Percentiles rank a stretch among this genome's conserved stretches.
Evolutionary conservation across 2,329 filamentous ascomycete genomes (phyloP).

Genomic region (Colletotrichum sidae): DNA sequence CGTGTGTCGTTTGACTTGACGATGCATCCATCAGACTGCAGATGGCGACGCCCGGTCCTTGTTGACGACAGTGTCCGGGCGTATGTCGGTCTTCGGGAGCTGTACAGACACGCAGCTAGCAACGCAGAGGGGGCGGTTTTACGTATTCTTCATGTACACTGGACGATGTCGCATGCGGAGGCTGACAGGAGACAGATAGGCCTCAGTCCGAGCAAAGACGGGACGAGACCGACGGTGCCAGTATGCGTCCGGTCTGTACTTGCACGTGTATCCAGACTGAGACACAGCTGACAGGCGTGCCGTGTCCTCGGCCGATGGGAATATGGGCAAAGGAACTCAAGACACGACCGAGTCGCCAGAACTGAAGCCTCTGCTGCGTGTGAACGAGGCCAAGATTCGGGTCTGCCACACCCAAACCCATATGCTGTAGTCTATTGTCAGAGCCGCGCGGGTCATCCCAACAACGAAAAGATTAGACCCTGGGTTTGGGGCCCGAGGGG

Average conservation of each 20-base stretch:
- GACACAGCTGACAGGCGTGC: slow-evolving; percentile 10
- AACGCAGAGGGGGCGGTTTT: too few relatives aligned
- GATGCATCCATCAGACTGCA: too few relatives aligned
- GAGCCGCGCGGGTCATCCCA: slow-evolving; percentile 7
- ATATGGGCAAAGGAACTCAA: slow-evolving; percentile 10
- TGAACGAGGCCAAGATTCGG: too few relatives aligned
- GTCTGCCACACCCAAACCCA: slow-evolving; percentile 16
- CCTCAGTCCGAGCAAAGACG: slow-evolving; percentile 2
- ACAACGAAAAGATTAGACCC: not conserved
- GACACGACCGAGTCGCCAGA: too few relatives aligned
- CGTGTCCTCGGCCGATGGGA: not conserved
- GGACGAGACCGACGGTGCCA: too few relatives aligned
- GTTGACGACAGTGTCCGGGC: not conserved
- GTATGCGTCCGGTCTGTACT: too few relatives aligned
- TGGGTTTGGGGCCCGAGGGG: too few relatives aligned
- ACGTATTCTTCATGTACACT: too few relatives aligned
- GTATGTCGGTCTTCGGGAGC: slow-evolving; percentile 19
- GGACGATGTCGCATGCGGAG: not conserved
- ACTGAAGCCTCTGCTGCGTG: too few relatives aligned
- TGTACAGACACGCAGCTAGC: too few relatives aligned
- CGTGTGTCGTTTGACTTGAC: too few relatives aligned
- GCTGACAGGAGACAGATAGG: slow-evolving; percentile 6
- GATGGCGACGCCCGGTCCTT: too few relatives aligned
- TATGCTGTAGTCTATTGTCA: slow-evolving; percentile 4
- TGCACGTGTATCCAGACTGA: not conserved